phyloP scores from a whole-genome alignment of 441 rosid species.

The Croton setiger region DNA sequence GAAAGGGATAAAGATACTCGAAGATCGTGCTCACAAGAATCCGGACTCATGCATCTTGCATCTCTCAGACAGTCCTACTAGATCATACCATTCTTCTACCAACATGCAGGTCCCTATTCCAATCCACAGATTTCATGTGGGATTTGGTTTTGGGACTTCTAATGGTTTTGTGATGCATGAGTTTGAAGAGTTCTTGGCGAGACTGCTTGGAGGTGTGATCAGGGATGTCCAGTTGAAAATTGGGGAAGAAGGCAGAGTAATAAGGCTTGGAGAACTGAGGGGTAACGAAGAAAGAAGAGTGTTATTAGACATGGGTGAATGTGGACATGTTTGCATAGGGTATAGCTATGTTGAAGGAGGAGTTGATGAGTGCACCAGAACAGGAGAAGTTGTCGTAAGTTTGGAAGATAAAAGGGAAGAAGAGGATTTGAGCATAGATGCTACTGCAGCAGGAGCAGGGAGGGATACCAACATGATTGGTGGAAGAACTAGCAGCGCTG shows the following conservation, averaged over 20 bases:
- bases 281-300: conserved; percentile 65
- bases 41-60: conserved; percentile 60
- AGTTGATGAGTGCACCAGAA: conserved; percentile 41
- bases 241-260: conserved; percentile 50
- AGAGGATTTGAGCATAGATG: conserved; percentile 21
- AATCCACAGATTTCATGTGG: conserved; percentile 68
- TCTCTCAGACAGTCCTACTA: conserved; percentile 60
- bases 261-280: conserved; percentile 62
- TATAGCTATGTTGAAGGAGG: conserved; percentile 72
- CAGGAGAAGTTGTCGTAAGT: conserved; percentile 54
- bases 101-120: conserved; percentile 46
- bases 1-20: conserved; percentile 70
- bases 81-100: conserved; percentile 42
- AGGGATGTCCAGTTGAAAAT: conserved; percentile 65
- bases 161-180: conserved; percentile 76
- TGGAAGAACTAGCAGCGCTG: conserved; percentile 54
- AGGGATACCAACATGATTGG: conserved; percentile 34
- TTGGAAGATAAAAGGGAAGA: conserved; percentile 41
- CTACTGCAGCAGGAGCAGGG: conserved; percentile 16
- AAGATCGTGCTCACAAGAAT: conserved; percentile 79
- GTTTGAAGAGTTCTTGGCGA: conserved; percentile 62
- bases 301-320: conserved; percentile 48
- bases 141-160: conserved; percentile 63
- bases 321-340: conserved; percentile 38
- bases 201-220: conserved; percentile 52